These are phyloP conservation scores for Fusarium equiseti DNA, from an alignment of 2,329 filamentous ascomycete species.

Conservation along the genomic window DNA sequence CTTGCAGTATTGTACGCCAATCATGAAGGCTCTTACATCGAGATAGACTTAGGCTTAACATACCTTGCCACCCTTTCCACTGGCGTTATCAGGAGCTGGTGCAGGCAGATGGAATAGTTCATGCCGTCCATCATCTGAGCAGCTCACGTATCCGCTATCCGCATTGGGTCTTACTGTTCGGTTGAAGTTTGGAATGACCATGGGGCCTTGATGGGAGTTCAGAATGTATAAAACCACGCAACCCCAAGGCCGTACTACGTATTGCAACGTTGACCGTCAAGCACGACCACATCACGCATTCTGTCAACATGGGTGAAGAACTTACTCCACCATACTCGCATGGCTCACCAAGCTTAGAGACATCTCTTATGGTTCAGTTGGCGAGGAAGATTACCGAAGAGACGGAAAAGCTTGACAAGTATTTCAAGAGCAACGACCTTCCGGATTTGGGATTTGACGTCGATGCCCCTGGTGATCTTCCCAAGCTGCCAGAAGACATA, in stretches of 20 bases:
- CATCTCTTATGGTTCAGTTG: slow-evolving; percentile 59
- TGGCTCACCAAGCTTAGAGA: slow-evolving; percentile 33
- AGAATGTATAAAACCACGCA: slow-evolving; percentile 33
- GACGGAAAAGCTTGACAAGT: slow-evolving; percentile 63
- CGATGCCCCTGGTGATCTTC: slow-evolving; percentile 60
- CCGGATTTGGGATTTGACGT: slow-evolving; percentile 60
- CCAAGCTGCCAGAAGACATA: slow-evolving; percentile 60
- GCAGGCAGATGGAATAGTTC: slow-evolving; percentile 13
- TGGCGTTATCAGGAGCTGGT: slow-evolving; percentile 18
- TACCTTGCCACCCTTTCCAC: slow-evolving; percentile 23
- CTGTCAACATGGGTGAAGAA: slow-evolving; percentile 37
- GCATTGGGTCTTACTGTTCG: slow-evolving; percentile 17
- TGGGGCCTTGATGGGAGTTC: not conserved
- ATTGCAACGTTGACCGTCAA: slow-evolving; percentile 1
- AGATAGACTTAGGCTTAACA: slow-evolving; percentile 1
- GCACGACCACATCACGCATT: not conserved
- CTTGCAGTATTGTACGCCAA: slow-evolving; percentile 12
- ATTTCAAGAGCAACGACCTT: slow-evolving; percentile 58
- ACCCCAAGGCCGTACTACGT: slow-evolving; percentile 2
- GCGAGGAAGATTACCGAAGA: slow-evolving; percentile 62
- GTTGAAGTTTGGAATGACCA: slow-evolving; percentile 8
- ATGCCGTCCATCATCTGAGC: slow-evolving; percentile 5
- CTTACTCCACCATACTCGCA: slow-evolving; percentile 54
- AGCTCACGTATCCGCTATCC: slow-evolving; percentile 18
- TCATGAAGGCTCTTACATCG: slow-evolving; percentile 5